A percentile compares a stretch with the other conserved stretches of the same genome.
phyloP scores from a whole-genome alignment of 73 alveolate genomes.

The Tetrahymena elliotti region DNA sequence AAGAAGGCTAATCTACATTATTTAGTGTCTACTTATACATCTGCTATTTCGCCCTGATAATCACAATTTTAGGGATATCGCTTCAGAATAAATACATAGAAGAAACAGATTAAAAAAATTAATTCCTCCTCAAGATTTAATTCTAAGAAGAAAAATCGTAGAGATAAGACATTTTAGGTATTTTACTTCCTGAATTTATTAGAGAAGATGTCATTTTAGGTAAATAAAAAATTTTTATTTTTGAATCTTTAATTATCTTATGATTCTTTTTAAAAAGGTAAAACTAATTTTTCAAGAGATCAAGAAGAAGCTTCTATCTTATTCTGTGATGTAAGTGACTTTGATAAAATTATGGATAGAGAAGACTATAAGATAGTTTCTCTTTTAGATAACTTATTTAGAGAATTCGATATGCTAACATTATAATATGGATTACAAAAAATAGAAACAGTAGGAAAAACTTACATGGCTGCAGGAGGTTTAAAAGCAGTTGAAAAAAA shows the following conservation, averaged over 20 bases:
- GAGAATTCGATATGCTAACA: slow-evolving; percentile 62
- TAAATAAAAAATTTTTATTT: not conserved
- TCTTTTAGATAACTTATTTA: slow-evolving; percentile 55
- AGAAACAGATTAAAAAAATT: not conserved
- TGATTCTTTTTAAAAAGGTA: slow-evolving; percentile 20
- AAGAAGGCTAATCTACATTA: not conserved
- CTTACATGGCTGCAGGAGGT: slow-evolving; percentile 85
- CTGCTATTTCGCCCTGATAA: not conserved
- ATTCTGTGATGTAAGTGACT: slow-evolving; percentile 59
- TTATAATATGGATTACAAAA: slow-evolving; percentile 27
- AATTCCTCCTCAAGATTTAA: not conserved
- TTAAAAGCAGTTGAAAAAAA: slow-evolving; percentile 54
- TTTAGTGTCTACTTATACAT: not conserved
- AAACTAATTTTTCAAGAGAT: slow-evolving; percentile 62
- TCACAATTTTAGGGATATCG: not conserved
- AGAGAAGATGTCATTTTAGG: slow-evolving; percentile 22
- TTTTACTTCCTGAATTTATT: slow-evolving; percentile 18
- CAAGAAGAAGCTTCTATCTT: slow-evolving; percentile 63
- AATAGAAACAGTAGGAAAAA: slow-evolving; percentile 80
- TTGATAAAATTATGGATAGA: slow-evolving; percentile 58
- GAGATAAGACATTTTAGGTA: slow-evolving; percentile 17
- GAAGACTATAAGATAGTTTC: slow-evolving; percentile 56
- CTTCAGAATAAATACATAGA: not conserved
- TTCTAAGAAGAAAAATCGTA: not conserved
- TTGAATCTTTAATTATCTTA: not conserved